Percentiles rank a stretch among this genome's conserved stretches.
Evolutionary conservation across 176 grass and related monocot genomes (phyloP).

Genomic region (Juncus effusus): DNA sequence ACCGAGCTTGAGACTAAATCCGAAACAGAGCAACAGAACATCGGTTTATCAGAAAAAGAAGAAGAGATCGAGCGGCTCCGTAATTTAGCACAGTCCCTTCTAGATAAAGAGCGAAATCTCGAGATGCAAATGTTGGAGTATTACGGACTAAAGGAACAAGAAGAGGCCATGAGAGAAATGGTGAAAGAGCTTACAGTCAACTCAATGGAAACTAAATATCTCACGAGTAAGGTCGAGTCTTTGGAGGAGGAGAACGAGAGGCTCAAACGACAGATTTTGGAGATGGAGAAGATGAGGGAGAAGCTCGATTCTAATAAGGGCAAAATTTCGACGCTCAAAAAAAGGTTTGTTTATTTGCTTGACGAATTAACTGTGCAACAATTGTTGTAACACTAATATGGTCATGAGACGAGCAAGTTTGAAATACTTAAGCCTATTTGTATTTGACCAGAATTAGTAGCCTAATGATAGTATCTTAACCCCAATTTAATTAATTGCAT

Average conservation of each 20-base stretch:
- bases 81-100: constrained; percentile 45
- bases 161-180: constrained; percentile 46
- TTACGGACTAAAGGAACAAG: constrained; percentile 42
- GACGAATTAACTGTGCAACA: constrained; percentile 9
- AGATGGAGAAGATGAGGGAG: constrained; percentile 33
- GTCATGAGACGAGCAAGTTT: too few species aligned
- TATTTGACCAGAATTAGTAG: too few species aligned
- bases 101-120: constrained; percentile 50
- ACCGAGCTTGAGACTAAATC: not conserved
- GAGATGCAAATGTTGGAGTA: constrained; percentile 66
- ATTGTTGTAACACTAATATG: not conserved
- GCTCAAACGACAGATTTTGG: constrained; percentile 45
- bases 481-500: not conserved
- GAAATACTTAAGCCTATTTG: too few species aligned
- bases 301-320: constrained; percentile 52
- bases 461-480: too few species aligned
- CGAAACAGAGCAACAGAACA: not conserved
- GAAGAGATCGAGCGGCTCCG: constrained; percentile 35
- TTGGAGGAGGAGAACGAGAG: constrained; percentile 69
- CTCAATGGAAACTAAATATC: constrained; percentile 40
- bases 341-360: constrained; percentile 24
- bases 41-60: constrained; percentile 25
- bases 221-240: constrained; percentile 41
- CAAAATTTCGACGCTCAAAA: constrained; percentile 40
- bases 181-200: constrained; percentile 38